These are phyloP conservation scores for Perkinsus marinus DNA, from an alignment of 169 alveolate genomes.

Conservation along the genomic window DNA sequence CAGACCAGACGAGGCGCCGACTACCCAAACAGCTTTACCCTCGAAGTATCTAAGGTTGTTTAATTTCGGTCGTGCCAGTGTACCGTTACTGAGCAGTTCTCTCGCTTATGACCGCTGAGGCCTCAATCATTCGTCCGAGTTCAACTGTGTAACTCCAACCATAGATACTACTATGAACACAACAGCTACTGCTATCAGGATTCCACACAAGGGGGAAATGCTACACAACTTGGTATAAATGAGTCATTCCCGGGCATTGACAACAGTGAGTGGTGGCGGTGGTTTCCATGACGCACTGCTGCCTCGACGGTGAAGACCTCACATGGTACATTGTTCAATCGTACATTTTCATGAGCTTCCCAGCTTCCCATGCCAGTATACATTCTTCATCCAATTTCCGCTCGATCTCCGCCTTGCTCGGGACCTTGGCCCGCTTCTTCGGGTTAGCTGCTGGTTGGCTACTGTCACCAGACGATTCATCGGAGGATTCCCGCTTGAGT, in stretches of 20 bases:
- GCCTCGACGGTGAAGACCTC: background rate
- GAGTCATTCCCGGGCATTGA: background rate
- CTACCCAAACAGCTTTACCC: background rate
- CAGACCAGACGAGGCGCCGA: background rate
- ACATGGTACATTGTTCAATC: background rate
- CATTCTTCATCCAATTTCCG: background rate
- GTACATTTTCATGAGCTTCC: background rate
- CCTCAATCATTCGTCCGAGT: background rate
- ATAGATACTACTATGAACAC: background rate
- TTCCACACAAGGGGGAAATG: background rate
- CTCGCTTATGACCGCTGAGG: background rate
- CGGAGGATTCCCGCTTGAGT: background rate
- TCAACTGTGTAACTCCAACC: background rate
- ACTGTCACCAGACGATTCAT: background rate
- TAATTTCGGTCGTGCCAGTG: background rate
- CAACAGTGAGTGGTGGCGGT: no score
- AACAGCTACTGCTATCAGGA: background rate
- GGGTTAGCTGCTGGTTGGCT: background rate
- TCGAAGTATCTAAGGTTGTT: background rate
- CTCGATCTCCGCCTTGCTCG: background rate
- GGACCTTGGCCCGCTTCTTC: background rate
- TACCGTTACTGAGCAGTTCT: background rate
- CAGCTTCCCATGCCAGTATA: background rate
- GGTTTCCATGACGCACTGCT: background rate
- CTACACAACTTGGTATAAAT: background rate